Evolutionary conservation across 495 filamentous ascomycete genomes (phyloP).

Genomic region (Sabuloglossum arenarium): DNA sequence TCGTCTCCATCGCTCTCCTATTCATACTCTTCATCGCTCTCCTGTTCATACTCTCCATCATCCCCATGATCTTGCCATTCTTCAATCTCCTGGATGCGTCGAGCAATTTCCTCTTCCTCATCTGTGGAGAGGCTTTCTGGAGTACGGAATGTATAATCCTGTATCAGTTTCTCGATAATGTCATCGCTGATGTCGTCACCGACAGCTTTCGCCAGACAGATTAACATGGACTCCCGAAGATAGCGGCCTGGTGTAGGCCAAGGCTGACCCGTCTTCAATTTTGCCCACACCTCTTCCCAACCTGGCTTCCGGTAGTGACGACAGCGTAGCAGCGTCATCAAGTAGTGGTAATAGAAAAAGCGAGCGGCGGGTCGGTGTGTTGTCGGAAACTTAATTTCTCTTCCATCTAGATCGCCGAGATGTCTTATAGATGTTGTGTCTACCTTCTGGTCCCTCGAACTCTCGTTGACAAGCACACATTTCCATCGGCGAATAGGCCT

Average conservation of each 20-base stretch:
- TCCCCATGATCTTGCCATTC: no score
- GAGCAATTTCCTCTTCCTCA: background rate
- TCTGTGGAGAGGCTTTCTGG: background rate
- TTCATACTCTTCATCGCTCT: no score
- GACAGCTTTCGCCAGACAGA: background rate
- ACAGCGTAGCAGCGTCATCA: background rate
- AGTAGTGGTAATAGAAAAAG: background rate
- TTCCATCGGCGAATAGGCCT: background rate
- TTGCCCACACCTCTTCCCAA: background rate
- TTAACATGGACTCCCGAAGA: background rate
- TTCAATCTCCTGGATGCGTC: background rate
- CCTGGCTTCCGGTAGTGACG: background rate
- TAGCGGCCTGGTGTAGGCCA: background rate
- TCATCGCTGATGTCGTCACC: background rate
- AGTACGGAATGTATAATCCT: background rate
- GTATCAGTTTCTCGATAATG: background rate
- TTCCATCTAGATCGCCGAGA: background rate
- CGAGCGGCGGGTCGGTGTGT: background rate
- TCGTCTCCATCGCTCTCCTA: no score
- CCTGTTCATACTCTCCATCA: no score
- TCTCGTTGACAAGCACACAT: background rate
- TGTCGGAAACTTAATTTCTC: background rate
- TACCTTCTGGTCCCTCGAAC: background rate
- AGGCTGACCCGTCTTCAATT: background rate
- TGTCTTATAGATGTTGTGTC: background rate